Conservation (phyloP, 179 eudicot genomes). For the Silene noctiflora region DNA sequence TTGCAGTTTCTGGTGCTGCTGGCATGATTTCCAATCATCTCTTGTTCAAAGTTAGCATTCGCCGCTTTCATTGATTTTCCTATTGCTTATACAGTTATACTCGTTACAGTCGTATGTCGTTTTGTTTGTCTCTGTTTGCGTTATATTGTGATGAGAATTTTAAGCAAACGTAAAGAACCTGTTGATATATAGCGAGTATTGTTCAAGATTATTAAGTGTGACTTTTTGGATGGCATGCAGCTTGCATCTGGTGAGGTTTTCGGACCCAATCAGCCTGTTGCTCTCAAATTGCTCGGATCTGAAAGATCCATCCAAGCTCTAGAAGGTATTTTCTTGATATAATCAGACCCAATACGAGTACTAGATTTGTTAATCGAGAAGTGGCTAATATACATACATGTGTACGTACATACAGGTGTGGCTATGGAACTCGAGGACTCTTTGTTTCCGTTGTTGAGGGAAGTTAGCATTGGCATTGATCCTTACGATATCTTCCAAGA, state of each 20-base stretch:
- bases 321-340: conserved; percentile 49
- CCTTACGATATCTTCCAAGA: conserved; percentile 86
- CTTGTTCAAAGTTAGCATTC: conserved; percentile 68
- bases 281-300: conserved; percentile 78
- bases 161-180: neutral
- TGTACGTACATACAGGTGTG: conserved; percentile 54
- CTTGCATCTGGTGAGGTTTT: conserved; percentile 95
- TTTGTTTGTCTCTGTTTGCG: too few species aligned
- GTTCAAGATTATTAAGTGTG: neutral
- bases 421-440: conserved; percentile 99
- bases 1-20: conserved; percentile 97
- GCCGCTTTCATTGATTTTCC: too few species aligned
- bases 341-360: too few species aligned
- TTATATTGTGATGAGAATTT: neutral
- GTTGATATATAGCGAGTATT: too few species aligned
- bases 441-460: conserved; percentile 78
- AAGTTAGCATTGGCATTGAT: conserved; percentile 87
- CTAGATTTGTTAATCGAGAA: too few species aligned
- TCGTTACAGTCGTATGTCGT: too few species aligned
- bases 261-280: conserved; percentile 83
- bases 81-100: too few species aligned
- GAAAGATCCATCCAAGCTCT: conserved; percentile 78
- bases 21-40: conserved; percentile 97
- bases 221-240: conserved; percentile 34
- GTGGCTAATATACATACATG: neutral